Evolutionary conservation across 78 protist genomes (phyloP), one percentile per base, ranked within the genome.

Genomic region (Dictyostelium purpureum): DNA sequence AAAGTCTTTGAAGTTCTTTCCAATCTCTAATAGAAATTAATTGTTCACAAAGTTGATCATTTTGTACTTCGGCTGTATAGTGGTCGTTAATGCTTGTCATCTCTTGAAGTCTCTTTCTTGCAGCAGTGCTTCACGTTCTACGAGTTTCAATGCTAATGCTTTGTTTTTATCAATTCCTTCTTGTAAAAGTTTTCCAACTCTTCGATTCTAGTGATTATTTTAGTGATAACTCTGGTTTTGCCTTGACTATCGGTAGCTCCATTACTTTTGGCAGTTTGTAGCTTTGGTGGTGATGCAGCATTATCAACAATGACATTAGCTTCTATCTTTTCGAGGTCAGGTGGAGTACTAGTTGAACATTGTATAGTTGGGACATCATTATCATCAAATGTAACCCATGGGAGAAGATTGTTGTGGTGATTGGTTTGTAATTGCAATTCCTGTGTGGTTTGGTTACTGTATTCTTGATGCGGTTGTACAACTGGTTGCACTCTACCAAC

Each of bases 141-240:
- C 71, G 24, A 85, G 26, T 47, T 66, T 71, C 51, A 85, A 61
- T 21, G 43, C 16, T 14, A 85, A 45, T 26, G 77, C 76, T 63
- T 67, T 79, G 33, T 90, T 90, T 77, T 90, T 90, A 6, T 90
- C 94, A 31, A 40, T 71, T 38, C 79, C 94, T 28, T 79, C 94
- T 51, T 75, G 75, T 26, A 90, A 51, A 90, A 21, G 16, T 31
- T 45, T 49, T 90, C 94, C 56, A 90, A 37, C 42, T 90, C 94
- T 43, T 81, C 88, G 37, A 90, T 79, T 51, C 94, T 47, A 1
- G 92, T 85, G 35, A 85, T 85, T 37, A 85, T 73, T 45, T 85
- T 85, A 14, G 92, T 85, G 75, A 85, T 85, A n/a, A 85, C 92
- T 61, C 92, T 52, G 6, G 71, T 63, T 33, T 63, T 63, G 5